These are phyloP conservation scores for Carpinus fangiana DNA, from an alignment of 306 rosid genomes.

Conservation along the genomic window DNA sequence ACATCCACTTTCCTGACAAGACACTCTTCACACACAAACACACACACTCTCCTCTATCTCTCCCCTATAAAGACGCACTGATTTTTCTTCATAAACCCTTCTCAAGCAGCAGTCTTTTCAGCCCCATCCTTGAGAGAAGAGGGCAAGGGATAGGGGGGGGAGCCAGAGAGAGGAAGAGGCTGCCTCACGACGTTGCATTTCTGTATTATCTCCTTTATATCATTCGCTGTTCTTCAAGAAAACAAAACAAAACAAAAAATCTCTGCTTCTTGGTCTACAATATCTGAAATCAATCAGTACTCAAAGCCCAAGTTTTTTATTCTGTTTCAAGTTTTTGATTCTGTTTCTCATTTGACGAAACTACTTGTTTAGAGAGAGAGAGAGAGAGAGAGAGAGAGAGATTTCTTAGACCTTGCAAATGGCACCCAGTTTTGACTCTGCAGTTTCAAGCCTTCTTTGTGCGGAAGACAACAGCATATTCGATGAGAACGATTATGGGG, in stretches of 20 bases:
- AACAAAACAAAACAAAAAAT: slow-evolving; percentile 4
- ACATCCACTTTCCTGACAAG: no score
- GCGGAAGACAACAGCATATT: slow-evolving; percentile 64
- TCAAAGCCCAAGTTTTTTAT: slow-evolving; percentile 19
- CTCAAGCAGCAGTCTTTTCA: slow-evolving; percentile 52
- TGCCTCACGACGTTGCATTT: slow-evolving; percentile 23
- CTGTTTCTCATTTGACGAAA: slow-evolving; percentile 2
- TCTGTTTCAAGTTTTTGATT: neutral
- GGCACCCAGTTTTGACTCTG: slow-evolving; percentile 88
- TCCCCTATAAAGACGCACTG: slow-evolving; percentile 63
- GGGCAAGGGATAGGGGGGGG: slow-evolving; percentile 12
- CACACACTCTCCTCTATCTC: slow-evolving; percentile 30
- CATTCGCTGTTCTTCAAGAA: slow-evolving; percentile 22
- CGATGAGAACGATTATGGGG: slow-evolving; percentile 51
- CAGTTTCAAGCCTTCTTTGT: slow-evolving; percentile 77
- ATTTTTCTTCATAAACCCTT: slow-evolving; percentile 69
- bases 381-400: neutral
- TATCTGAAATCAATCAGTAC: slow-evolving; percentile 17
- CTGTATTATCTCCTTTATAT: slow-evolving; percentile 32
- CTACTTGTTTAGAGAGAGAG: neutral
- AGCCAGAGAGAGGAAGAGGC: slow-evolving; percentile 18
- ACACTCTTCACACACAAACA: slow-evolving; percentile 21
- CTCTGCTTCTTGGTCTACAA: slow-evolving; percentile 11
- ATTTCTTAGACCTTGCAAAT: slow-evolving; percentile 36
- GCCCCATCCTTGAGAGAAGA: slow-evolving; percentile 29